Evolutionary conservation across 2,329 filamentous ascomycete species (phyloP).

Genomic region (Cylindrodendrum hubeiense): DNA sequence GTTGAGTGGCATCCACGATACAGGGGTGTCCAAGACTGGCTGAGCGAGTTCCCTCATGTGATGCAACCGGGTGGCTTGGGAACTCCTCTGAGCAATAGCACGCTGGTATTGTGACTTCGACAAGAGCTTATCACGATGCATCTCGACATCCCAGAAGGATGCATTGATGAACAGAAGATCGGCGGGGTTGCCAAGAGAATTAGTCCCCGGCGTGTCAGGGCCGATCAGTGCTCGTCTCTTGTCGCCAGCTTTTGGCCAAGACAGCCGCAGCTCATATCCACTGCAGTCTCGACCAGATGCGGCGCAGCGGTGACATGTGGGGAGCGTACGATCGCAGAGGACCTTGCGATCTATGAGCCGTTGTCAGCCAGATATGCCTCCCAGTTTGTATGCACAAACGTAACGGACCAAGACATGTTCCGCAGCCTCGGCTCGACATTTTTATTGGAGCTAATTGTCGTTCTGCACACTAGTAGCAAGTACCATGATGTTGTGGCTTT

Average conservation of each 20-base stretch:
- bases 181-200: not conserved
- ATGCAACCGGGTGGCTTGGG: accelerated
- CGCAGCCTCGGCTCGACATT: slow-evolving; percentile 28
- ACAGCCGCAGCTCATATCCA: slow-evolving; percentile 32
- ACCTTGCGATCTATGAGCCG: slow-evolving; percentile 32
- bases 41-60: not conserved
- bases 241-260: slow-evolving; percentile 31
- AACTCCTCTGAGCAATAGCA: not conserved
- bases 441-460: not conserved
- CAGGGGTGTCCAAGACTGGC: not conserved
- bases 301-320: slow-evolving; percentile 26
- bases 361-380: not conserved
- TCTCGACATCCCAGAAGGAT: slow-evolving; percentile 25
- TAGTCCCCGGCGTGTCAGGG: not conserved
- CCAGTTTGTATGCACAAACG: accelerated
- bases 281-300: slow-evolving; percentile 11
- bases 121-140: slow-evolving; percentile 15
- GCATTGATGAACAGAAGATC: slow-evolving; percentile 27
- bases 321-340: slow-evolving; percentile 30
- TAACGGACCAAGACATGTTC: slow-evolving; percentile 30
- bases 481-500: not conserved
- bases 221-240: slow-evolving; percentile 24
- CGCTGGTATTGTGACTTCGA: not conserved
- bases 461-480: not conserved
- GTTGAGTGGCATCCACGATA: not conserved